Percentiles rank a stretch among this genome's conserved stretches.
Conservation (phyloP, 805 yeast genomes). For the Wickerhamomyces canadensis region DNA sequence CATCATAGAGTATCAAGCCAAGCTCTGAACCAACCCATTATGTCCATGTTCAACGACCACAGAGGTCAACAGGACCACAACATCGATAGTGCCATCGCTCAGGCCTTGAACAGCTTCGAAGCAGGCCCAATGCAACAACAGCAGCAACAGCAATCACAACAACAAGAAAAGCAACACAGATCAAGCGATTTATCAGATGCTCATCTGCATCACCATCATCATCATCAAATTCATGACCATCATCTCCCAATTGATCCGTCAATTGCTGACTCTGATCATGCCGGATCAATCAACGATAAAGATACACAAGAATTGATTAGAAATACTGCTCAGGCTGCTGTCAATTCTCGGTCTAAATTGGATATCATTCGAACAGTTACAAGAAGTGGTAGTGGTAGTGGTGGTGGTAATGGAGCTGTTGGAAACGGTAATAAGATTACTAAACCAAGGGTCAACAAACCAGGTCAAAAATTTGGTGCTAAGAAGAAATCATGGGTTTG, state of each 20-base stretch:
- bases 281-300: not conserved
- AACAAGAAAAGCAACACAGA: conserved; percentile 1
- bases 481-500: conserved; percentile 60
- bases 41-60: conserved; percentile 11
- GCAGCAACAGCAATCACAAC: conserved; percentile 5
- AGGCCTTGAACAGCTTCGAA: conserved; percentile 12
- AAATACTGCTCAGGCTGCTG: conserved; percentile 4
- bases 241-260: conserved; percentile 1
- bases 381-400: not conserved
- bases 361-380: not conserved
- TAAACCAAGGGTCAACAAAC: conserved; percentile 34
- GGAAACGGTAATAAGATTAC: conserved; percentile 5
- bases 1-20: no score
- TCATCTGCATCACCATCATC: not conserved
- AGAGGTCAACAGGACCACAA: conserved; percentile 7
- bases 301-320: conserved; percentile 1
- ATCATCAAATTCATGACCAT: not conserved
- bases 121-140: conserved; percentile 5
- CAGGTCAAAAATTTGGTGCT: conserved; percentile 55
- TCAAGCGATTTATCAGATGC: not conserved
- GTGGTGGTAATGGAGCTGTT: no score
- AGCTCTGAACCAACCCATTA: not conserved
- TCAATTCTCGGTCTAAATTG: not conserved
- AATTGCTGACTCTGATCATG: not conserved
- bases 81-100: conserved; percentile 12